Evolutionary conservation across 345 rosid genomes (phyloP).

Genomic region (Hibiscus mutabilis): DNA sequence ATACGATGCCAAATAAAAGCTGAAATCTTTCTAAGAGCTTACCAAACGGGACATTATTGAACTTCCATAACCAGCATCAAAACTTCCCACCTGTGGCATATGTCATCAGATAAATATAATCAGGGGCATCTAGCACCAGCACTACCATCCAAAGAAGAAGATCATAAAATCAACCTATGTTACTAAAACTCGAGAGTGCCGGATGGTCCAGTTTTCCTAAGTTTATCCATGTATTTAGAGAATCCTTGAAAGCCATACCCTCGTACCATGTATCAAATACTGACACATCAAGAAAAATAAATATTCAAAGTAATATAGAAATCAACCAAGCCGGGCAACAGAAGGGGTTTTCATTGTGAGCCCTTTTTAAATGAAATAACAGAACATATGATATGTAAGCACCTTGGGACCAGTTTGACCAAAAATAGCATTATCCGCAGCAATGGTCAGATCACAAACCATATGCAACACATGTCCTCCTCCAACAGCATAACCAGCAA

Average conservation of each 20-base stretch:
- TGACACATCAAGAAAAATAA: not conserved
- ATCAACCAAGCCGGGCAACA: not conserved
- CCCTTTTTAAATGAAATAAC: not conserved
- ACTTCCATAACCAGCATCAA: conserved; percentile 97
- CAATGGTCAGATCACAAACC: conserved; percentile 90
- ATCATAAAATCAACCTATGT: not conserved
- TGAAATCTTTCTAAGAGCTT: conserved; percentile 10
- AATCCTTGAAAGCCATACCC: not conserved
- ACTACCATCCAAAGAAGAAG: not conserved
- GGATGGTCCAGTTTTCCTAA: not conserved
- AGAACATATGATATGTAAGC: not conserved
- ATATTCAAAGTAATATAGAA: not conserved
- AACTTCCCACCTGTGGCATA: conserved; percentile 82
- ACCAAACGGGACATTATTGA: conserved; percentile 96
- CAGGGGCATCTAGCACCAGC: not conserved
- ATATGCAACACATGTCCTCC: conserved; percentile 93
- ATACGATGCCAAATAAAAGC: not conserved
- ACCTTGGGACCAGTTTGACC: conserved; percentile 99
- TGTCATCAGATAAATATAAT: not conserved
- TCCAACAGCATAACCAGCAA: conserved; percentile 96
- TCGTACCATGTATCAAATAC: not conserved
- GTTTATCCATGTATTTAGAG: too few relatives aligned
- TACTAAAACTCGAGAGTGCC: not conserved
- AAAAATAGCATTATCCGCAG: conserved; percentile 60
- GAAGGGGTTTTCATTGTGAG: not conserved